Conservation (phyloP, 23 red algal genomes). For the Gracilaria vermiculophylla region DNA sequence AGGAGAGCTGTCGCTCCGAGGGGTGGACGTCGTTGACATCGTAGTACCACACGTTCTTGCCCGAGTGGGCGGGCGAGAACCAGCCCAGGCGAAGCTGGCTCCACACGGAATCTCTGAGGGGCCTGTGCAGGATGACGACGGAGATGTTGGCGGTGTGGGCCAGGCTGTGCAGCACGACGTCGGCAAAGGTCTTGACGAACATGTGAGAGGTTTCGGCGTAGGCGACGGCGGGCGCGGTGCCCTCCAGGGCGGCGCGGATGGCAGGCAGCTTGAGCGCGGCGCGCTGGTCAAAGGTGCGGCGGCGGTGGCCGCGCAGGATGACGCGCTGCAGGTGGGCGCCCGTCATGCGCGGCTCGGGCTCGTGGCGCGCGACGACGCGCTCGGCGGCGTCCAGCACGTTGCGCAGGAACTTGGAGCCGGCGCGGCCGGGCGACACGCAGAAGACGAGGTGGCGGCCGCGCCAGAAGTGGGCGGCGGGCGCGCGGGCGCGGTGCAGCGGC, state of each 20-base stretch:
- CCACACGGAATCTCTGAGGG: slow-evolving; percentile 26
- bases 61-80: slow-evolving; percentile 59
- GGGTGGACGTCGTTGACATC: slow-evolving; percentile 54
- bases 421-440: slow-evolving; percentile 61
- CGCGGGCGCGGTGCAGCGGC: no score
- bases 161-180: slow-evolving; percentile 59
- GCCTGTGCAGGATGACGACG: slow-evolving; percentile 53
- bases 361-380: slow-evolving; percentile 26
- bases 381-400: slow-evolving; percentile 44
- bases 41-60: slow-evolving; percentile 71
- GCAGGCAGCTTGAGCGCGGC: slow-evolving; percentile 42
- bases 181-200: slow-evolving; percentile 80
- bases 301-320: slow-evolving; percentile 34
- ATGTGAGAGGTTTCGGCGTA: slow-evolving; percentile 80
- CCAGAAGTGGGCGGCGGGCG: slow-evolving; percentile 30
- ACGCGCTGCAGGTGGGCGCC: slow-evolving; percentile 32
- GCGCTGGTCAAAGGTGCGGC: slow-evolving; percentile 30
- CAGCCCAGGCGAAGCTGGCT: slow-evolving; percentile 72
- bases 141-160: slow-evolving; percentile 61
- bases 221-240: slow-evolving; percentile 20
- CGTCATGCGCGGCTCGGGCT: slow-evolving; percentile 59
- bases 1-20: slow-evolving; percentile 17
- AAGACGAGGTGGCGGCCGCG: slow-evolving; percentile 52
- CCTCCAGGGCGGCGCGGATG: slow-evolving; percentile 57
- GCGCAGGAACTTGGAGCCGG: slow-evolving; percentile 57